Evolutionary conservation across 2,329 filamentous ascomycete species (phyloP), one percentile per base, ranked within the genome.

Genomic region (Grosmannia serpens): DNA sequence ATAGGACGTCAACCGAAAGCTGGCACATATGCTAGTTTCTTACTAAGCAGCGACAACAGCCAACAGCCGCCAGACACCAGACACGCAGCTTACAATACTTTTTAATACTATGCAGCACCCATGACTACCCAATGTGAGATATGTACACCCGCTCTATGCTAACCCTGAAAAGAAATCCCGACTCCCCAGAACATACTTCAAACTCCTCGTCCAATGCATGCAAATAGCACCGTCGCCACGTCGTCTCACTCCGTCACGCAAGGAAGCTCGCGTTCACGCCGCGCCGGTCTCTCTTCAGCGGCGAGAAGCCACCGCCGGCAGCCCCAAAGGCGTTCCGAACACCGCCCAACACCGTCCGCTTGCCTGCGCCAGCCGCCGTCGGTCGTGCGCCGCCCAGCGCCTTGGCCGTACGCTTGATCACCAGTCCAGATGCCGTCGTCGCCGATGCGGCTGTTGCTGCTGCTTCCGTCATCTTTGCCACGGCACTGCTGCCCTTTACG

Each of bases 251-350:
- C 31, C 31, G 10, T 55, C 51, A 65, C 20, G 73, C 77, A 60
- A 84, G 68, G 64, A 86, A 86, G 65, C 83, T 86, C 57, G 83
- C 82, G 61, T 77, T 76, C 4, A 81, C 77, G 35, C 83, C 82
- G 61, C 84, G 81, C 59, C 80, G 79, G 55, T 89, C 83, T 67
- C 81, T 80, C 73, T 91, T 91, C 60, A 91, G 71, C 9, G 87
- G 87, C 22, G 87, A 90, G 68, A 91, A 90, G 4, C 15, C 77
- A 9, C 50, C 41, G 24, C 61, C 62, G 9, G 33, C 55, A 24
- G 47, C 56, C 15, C 62, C 75, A 62, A 86, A 81, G 0, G 72
- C 79, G 66, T 71, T 76, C 50, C 73, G 69, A n/a, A 68, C 68
- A 35, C 71, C 70, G 15, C 65, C 60, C 59, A 69, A 61, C 60